Evolutionary conservation across 2,329 filamentous ascomycete species (phyloP).

Genomic region (Thelonectria blattea): DNA sequence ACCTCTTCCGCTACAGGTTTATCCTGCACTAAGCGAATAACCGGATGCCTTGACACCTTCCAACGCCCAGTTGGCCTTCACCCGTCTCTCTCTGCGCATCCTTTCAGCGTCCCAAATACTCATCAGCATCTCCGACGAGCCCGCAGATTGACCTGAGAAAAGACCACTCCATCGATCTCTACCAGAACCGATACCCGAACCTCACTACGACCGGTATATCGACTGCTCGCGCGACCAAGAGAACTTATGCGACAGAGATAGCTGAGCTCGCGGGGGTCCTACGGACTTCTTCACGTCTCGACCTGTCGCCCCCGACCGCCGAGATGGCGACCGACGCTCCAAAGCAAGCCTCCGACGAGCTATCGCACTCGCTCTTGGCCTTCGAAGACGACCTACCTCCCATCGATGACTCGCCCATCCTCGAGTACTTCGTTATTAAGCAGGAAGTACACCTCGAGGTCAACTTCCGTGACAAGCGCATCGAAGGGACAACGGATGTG

Average conservation of each 20-base stretch:
- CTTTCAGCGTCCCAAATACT: not conserved
- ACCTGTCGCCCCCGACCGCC: constrained; percentile 28
- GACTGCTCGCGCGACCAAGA: not conserved
- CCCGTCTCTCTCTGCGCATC: not conserved
- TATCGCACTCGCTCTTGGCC: constrained; percentile 40
- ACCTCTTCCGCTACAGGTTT: not conserved
- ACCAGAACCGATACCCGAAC: not conserved
- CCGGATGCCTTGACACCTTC: not conserved
- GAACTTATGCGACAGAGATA: constrained; percentile 33
- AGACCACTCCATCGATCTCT: not conserved
- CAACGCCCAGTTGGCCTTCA: not conserved
- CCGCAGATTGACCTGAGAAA: not conserved
- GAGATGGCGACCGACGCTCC: constrained; percentile 28
- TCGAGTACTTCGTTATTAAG: constrained; percentile 67
- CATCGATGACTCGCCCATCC: constrained; percentile 44
- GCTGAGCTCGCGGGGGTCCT: constrained; percentile 36
- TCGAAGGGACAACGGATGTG: constrained; percentile 83
- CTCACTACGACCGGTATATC: not conserved
- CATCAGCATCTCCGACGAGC: not conserved
- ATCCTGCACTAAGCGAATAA: not conserved
- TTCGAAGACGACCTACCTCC: constrained; percentile 43
- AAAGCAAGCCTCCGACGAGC: constrained; percentile 26
- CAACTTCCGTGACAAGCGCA: constrained; percentile 76
- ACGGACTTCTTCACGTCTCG: constrained; percentile 30
- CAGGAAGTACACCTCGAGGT: constrained; percentile 91